Evolutionary conservation across 2,329 filamentous ascomycete species (phyloP), one percentile per base, ranked within the genome.

Genomic region (Xylariales sp.): DNA sequence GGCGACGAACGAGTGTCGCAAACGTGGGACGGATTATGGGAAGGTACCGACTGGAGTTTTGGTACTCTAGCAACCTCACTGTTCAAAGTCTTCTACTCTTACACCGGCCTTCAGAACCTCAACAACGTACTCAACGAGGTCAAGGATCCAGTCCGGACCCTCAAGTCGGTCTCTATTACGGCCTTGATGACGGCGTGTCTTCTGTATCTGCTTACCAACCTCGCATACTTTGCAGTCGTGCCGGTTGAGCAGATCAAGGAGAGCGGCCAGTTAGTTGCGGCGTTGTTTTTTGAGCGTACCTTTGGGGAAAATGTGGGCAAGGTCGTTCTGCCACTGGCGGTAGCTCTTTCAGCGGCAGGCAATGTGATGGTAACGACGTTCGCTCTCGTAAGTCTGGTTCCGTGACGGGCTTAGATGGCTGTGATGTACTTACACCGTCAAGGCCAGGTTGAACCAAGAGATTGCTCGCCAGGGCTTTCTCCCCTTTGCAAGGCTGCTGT

Each of bases 361-460:
- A 88, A 88, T 54, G 82, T 88, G 11, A 81, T 88, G 73, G 81
- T 85, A 0, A 81, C 84, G 2, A 79, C 80, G 0, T 88, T 86
- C 56, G n/a, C n/a, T n/a, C n/a, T n/a, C n/a, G n/a, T n/a, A n/a
- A 72, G 80, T 1, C 59, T 82, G 58, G 82, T 84, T 66, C 52
- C 71, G 59, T 24, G 15, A 28, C 49, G 20, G n/a, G 12, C 21
- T 24, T 1, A n/a, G 18, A 15, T 9, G 10, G n/a, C 16, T 28
- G n/a, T 12, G 32, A 43, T 49, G 37, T 49, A 56, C n/a, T n/a
- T n/a, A n/a, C n/a, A 40, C 51, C 18, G 24, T 20, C 1, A 44
- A 84, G 79, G 76, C 82, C 4, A 76, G 83, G 3, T 61, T 86
- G 3, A 86, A 86, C 50, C 82, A 87, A 54, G 83, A 88, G 55